Conservation (phyloP, 371 early-diverging fungal species). For the Mortierella sp. region DNA sequence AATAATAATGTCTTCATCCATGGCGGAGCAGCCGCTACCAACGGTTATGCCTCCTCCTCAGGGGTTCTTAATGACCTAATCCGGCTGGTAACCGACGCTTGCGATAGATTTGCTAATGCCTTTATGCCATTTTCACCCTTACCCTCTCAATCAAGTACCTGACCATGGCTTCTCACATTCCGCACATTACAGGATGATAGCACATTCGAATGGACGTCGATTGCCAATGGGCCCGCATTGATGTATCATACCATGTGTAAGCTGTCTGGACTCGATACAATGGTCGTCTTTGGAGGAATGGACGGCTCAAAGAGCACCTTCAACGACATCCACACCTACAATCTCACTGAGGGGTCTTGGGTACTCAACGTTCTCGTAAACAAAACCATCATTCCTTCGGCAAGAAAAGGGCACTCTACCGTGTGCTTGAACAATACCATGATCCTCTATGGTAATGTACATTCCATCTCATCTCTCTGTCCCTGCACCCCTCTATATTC, state of each 20-base stretch:
- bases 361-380: constrained; percentile 11
- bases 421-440: constrained; percentile 48
- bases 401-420: constrained; percentile 43
- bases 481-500: neutral
- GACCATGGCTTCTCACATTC: neutral
- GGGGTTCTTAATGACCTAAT: constrained; percentile 26
- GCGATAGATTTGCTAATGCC: too few species aligned
- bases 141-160: neutral
- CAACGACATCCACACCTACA: constrained; percentile 31
- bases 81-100: constrained; percentile 28
- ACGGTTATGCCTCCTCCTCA: constrained; percentile 24
- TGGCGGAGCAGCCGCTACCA: constrained; percentile 27
- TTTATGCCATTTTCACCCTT: too few species aligned
- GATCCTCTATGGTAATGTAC: constrained; percentile 44
- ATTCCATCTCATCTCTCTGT: neutral
- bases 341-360: constrained; percentile 28
- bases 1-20: constrained; percentile 27
- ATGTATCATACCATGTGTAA: constrained; percentile 55
- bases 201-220: constrained; percentile 40
- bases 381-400: constrained; percentile 30
- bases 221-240: constrained; percentile 47
- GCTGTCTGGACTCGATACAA: constrained; percentile 36
- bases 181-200: constrained; percentile 36
- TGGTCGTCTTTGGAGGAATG: constrained; percentile 50
- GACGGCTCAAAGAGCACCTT: constrained; percentile 16